Evolutionary conservation across 345 rosid genomes (phyloP), one percentile per base, ranked within the genome.

Genomic region (Pelargonium nanum): DNA sequence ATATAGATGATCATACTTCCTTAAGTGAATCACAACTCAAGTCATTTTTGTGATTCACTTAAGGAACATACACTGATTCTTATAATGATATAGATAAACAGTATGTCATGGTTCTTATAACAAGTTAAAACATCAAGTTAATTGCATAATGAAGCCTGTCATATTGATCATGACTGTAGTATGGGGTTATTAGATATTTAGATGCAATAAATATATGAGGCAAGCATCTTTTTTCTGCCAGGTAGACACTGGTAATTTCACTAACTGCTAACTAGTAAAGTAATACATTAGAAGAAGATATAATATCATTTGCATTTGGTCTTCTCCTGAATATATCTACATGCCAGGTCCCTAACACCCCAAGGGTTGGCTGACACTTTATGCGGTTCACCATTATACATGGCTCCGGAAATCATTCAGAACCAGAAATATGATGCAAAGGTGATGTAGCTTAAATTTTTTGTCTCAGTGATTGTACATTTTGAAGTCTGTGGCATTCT

Each of bases 391-490:
- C 96, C 96, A 34, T 72, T 88, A 53, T 88, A 88, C 77, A 88
- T 88, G 96, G 93, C 96, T 58, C 93, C 93, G 1, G 96, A 88
- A 80, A 88, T 88, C 63, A 83, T 88, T 65, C 75, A 75, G 78
- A 76, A 84, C 62, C 81, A 80, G 45, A 88, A 82, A 82, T 88
- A 85, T 68, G 86, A 88, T 74, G 92, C 93, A n/a, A 88, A 85
- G 92, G 96, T 88, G 77, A 82, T 56, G 73, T 1, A 62, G 24
- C 34, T 17, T 15, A 32, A 50, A 48, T 55, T 59, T 57, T 28
- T 26, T 68, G 22, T 19, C 24, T 16, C 2, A 1, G 2, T 7
- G 17, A 48, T 10, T 5, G 40, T 1, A 15, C 22, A 4, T 19
- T 19, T 52, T 19, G 55, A 52, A 52, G n/a, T 20, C 19, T 48